These are phyloP conservation scores for Metarhizium brunneum DNA, from an alignment of 2,329 filamentous ascomycete species.

Conservation along the genomic window DNA sequence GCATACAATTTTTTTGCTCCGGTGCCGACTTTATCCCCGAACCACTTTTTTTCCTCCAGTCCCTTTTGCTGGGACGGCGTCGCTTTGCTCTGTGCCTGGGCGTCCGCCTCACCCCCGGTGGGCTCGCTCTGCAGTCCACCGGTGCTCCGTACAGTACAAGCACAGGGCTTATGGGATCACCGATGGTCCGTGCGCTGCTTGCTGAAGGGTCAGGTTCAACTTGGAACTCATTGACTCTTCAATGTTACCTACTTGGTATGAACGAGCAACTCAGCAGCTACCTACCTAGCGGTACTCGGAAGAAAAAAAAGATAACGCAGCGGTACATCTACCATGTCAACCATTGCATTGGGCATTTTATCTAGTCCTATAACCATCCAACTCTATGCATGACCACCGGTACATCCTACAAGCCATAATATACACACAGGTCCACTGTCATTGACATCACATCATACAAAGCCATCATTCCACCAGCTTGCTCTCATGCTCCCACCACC, in stretches of 20 bases:
- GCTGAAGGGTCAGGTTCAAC: too few species aligned
- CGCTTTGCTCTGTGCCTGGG: not conserved
- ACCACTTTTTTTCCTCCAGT: not conserved
- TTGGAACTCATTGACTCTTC: too few species aligned
- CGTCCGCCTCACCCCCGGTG: not conserved
- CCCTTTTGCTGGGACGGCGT: too few species aligned
- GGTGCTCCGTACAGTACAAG: not conserved
- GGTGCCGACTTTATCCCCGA: constrained; percentile 4
- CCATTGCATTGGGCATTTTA: not conserved
- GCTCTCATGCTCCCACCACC: constrained; percentile 45
- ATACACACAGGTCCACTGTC: too few species aligned
- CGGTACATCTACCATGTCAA: too few species aligned
- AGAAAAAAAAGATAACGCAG: too few species aligned
- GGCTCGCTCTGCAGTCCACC: too few species aligned
- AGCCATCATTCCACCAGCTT: constrained; percentile 7
- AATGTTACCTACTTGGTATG: too few species aligned
- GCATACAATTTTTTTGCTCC: constrained; percentile 1
- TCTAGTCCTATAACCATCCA: not conserved
- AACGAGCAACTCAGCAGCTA: too few species aligned
- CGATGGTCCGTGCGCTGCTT: too few species aligned
- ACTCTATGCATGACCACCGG: not conserved
- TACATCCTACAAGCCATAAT: too few species aligned
- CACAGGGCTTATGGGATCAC: not conserved
- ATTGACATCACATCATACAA: not conserved
- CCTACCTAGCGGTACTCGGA: too few species aligned